Evolutionary conservation across 345 rosid genomes (phyloP).

Genomic region (Euphorbia lathyris): DNA sequence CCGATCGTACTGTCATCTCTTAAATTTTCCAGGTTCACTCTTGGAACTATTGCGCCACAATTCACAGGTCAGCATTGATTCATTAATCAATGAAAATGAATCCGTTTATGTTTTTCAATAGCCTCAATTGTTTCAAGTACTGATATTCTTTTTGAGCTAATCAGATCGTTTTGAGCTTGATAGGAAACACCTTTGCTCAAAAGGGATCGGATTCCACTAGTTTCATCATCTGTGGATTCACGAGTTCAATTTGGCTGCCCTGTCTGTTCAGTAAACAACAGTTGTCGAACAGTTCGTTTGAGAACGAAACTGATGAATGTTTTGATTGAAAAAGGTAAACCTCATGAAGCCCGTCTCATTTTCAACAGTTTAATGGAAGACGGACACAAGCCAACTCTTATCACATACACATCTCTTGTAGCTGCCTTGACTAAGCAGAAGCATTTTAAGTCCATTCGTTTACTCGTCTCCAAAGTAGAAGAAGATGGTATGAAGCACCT

Average conservation of each 20-base stretch:
- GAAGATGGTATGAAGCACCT: slow-evolving; percentile 59
- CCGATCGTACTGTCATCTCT: too few species aligned
- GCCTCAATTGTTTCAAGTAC: too few species aligned
- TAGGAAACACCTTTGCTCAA: slow-evolving; percentile 37
- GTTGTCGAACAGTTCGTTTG: slow-evolving; percentile 71
- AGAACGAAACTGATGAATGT: slow-evolving; percentile 81
- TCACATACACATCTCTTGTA: slow-evolving; percentile 82
- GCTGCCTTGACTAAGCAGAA: slow-evolving; percentile 64
- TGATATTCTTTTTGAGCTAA: too few species aligned
- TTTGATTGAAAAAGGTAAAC: too few species aligned
- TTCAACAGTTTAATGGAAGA: too few species aligned
- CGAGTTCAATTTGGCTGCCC: slow-evolving; percentile 43
- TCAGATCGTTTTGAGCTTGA: slow-evolving; percentile 5
- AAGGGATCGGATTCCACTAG: slow-evolving; percentile 40
- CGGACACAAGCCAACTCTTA: slow-evolving; percentile 66
- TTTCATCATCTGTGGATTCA: slow-evolving; percentile 17
- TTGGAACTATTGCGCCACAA: too few species aligned
- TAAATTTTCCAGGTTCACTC: too few species aligned
- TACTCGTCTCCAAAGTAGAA: slow-evolving; percentile 65
- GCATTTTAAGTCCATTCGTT: slow-evolving; percentile 54
- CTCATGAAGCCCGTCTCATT: too few species aligned
- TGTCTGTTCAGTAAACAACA: slow-evolving; percentile 51
- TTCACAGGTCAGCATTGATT: too few species aligned
- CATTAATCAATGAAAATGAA: too few species aligned
- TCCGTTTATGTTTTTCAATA: too few species aligned